Base-by-base conservation (phyloP, 2,329 filamentous ascomycete genomes). In the Cercospora sojina region DNA sequence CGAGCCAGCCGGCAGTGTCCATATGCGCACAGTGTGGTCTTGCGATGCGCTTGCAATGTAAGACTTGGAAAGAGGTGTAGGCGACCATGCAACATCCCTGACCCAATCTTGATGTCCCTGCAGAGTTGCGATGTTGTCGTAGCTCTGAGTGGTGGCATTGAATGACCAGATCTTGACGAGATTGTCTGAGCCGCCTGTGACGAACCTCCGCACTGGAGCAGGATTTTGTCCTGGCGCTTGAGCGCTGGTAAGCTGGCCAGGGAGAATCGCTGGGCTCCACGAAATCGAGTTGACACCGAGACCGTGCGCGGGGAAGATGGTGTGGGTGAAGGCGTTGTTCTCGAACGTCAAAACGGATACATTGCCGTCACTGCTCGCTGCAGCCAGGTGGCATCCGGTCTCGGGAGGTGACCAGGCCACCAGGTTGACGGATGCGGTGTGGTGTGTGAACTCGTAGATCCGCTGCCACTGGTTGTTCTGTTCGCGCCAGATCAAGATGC, bases 401-500 rank as follows among this genome's bases (percentile, higher is more conserved):
- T 98, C 95, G 76, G 97, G 94, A 0, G 95, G 95, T n/a, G 93
- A 91, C 95, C 95, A 99, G 35, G 93, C 89, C 59, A 99, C 92
- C 75, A 96, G 91, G 83, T 99, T 99, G 75, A 99, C 95, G 60
- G 91, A 95, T 59, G 94, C 94, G 79, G 94, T 96, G 87, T 98
- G 94, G 63, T 94, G 87, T 69, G 91, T 90, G 77, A 96, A 96
- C 76, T 96, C 92, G 83, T 95, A 96, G 79, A 97, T 92, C 77
- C 90, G 89, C 76, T 93, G 90, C 82, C 82, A 84, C 67, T 78
- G 74, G 66, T 73, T 71, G 69, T 73, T 74, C 79, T 93, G 90
- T 81, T 99, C 95, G 79, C 93, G 92, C 93, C 94, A 99, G 85
- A 99, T 96, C 79, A 98, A 89, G 72, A 99, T 94, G 81, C 97